Evolutionary conservation across 495 filamentous ascomycete genomes (phyloP).

Genomic region (Podospora anserina): DNA sequence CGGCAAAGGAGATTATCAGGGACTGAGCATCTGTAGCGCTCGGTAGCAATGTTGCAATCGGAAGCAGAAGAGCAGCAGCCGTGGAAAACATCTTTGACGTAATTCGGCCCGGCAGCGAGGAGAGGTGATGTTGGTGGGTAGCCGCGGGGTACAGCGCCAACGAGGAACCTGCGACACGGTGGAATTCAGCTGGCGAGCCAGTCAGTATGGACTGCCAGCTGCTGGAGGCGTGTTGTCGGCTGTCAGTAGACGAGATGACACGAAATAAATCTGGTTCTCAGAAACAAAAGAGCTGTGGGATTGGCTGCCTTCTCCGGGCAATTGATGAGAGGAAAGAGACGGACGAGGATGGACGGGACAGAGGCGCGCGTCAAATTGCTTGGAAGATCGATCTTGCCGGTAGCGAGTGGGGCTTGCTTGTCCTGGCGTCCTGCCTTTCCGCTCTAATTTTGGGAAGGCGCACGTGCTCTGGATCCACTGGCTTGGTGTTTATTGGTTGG

Average conservation of each 20-base stretch:
- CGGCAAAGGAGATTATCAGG: slow-evolving; percentile 25
- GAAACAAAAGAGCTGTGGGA: slow-evolving; percentile 13
- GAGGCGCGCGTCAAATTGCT: slow-evolving; percentile 30
- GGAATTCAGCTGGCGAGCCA: slow-evolving; percentile 9
- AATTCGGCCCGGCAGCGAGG: slow-evolving; percentile 2
- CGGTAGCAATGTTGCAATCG: slow-evolving; percentile 19
- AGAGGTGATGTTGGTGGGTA: slow-evolving; percentile 7
- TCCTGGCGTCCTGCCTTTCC: background rate
- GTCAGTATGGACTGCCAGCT: slow-evolving; percentile 15
- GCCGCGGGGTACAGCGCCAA: slow-evolving; percentile 20
- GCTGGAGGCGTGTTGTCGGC: slow-evolving; percentile 10
- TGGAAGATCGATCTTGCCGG: slow-evolving; percentile 11
- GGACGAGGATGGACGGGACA: background rate
- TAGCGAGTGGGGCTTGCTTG: slow-evolving; percentile 2
- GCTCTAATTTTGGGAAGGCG: slow-evolving; percentile 5
- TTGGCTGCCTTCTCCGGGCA: slow-evolving; percentile 19
- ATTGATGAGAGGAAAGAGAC: background rate
- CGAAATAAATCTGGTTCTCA: slow-evolving; percentile 15
- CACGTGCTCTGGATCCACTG: slow-evolving; percentile 5
- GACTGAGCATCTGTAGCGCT: slow-evolving; percentile 20
- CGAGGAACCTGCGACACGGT: slow-evolving; percentile 9
- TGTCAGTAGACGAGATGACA: slow-evolving; percentile 23
- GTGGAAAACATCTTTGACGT: background rate
- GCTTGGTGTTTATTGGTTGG: background rate
- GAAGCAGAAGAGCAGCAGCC: background rate